Base-by-base conservation (phyloP, 2,329 filamentous ascomycete genomes). In the Aspergillus glaucus region DNA sequence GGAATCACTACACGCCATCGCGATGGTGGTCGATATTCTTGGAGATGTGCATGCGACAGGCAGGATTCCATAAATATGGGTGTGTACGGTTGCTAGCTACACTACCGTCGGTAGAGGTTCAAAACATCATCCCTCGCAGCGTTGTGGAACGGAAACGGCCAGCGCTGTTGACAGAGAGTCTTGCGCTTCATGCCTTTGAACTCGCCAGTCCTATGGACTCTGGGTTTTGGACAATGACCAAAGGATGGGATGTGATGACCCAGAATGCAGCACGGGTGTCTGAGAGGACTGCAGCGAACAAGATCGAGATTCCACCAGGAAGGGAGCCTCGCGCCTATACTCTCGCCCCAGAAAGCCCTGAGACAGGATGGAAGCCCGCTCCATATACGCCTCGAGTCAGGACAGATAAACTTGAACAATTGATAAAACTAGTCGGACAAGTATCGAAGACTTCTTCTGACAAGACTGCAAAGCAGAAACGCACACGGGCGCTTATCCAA, bases 41-140 rank as follows among this genome's bases (percentile, higher is more conserved):
- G 84, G 56, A 72, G 68, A 40, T 78, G 45, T 79, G 87, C 47
- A 76, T 81, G 52, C 71, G 75, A 2, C 75, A 81, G 44, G 67
- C 74, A 0, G 73, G 85, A 0, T 80, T 94, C 57, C 86, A 95
- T 58, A 74, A 75, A 24, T 91, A 89, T 62, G 92, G 92, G 3
- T 78, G 84, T 15, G 84, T 95, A 3, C 82, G 90, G 44, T 85
- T 92, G 74, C 76, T 97, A 1, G 63, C 91, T 36, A 91, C 90
- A 84, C 61, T 84, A 3, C 76, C 79, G 1, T 74, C 84, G 40
- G 72, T 79, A 0, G 85, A 88, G 48, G 81, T 81, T 54, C 59
- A 67, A 6, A 53, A 65, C 1, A 56, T 88, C 1, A 50, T 95
- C 6, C 86, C 91, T 0, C 79, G 79, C 46, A 70, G 72, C 2